A percentile compares a stretch with the other conserved stretches of the same genome.
These are phyloP conservation scores for Jatropha curcas DNA, from an alignment of 345 rosid species.

Conservation along the genomic window DNA sequence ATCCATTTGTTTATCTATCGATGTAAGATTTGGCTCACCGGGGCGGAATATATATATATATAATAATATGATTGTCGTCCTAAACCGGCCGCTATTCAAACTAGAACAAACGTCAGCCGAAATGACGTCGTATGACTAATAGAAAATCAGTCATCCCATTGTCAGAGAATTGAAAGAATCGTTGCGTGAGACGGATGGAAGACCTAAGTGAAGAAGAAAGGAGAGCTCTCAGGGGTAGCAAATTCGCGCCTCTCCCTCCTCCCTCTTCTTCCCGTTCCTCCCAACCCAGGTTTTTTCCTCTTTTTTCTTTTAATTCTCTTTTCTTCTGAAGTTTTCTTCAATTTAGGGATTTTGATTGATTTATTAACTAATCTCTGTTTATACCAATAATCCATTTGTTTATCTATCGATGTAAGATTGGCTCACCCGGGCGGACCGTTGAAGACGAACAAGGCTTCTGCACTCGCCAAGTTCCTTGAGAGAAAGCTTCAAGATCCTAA, in stretches of 20 bases:
- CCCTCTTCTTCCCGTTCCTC: constrained; percentile 45
- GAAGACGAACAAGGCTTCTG: constrained; percentile 91
- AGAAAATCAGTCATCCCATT: not conserved
- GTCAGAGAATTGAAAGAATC: not conserved
- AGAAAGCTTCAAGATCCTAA: constrained; percentile 84
- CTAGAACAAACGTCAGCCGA: not conserved
- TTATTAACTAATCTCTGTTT: not conserved
- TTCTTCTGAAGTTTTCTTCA: not conserved
- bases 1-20: not conserved
- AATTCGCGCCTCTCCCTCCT: constrained; percentile 87
- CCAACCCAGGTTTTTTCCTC: constrained; percentile 46
- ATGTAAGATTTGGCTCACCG: constrained; percentile 85
- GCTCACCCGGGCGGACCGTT: constrained; percentile 98
- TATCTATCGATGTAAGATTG: constrained; percentile 40
- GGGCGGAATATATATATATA: too few relatives aligned
- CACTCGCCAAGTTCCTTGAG: constrained; percentile 85
- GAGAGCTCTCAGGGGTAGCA: constrained; percentile 92
- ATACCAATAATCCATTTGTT: not conserved
- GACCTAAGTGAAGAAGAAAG: constrained; percentile 84
- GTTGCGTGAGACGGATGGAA: constrained; percentile 26
- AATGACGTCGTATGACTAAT: not conserved
- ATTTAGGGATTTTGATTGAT: not conserved
- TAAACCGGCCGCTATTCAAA: too few relatives aligned
- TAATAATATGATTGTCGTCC: too few relatives aligned
- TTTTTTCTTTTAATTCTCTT: not conserved